Evolutionary conservation across 495 filamentous ascomycete genomes (phyloP).

Genomic region (Aspergillus steynii): DNA sequence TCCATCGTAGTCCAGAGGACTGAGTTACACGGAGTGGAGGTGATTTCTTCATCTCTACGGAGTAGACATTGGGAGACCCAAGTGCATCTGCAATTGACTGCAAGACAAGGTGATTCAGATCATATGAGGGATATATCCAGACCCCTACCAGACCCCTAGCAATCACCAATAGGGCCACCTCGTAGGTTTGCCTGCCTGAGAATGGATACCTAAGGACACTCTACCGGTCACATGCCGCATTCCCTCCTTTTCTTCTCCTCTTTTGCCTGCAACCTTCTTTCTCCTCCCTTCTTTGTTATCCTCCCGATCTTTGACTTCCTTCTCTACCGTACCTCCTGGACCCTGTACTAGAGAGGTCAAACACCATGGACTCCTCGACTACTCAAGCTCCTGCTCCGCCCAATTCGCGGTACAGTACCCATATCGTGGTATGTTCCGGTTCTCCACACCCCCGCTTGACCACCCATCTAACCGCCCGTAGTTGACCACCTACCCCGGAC

Average conservation of each 20-base stretch:
- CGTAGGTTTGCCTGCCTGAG: not conserved
- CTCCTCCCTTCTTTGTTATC: conserved; percentile 1
- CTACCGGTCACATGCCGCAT: conserved; percentile 17
- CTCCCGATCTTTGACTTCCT: conserved; percentile 10
- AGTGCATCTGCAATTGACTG: no score
- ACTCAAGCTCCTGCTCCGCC: conserved; percentile 26
- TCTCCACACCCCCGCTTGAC: not conserved
- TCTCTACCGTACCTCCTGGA: not conserved
- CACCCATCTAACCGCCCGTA: conserved; percentile 13
- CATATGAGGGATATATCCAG: not conserved
- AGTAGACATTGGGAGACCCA: no score
- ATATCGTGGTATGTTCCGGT: conserved; percentile 39
- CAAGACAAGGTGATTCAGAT: no score
- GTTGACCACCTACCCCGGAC: conserved; percentile 89
- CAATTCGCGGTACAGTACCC: conserved; percentile 39
- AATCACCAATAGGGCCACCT: not conserved
- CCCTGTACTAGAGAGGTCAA: not conserved
- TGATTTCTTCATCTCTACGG: no score
- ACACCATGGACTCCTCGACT: conserved; percentile 22
- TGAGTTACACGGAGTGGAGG: no score
- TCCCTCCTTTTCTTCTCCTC: conserved; percentile 11
- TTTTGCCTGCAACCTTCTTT: conserved; percentile 1
- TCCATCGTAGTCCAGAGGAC: not conserved
- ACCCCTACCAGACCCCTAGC: no score
- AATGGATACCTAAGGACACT: no score